Evolutionary conservation across 805 yeast genomes (phyloP).

Genomic region (Wickerhamiella bombiphila): DNA sequence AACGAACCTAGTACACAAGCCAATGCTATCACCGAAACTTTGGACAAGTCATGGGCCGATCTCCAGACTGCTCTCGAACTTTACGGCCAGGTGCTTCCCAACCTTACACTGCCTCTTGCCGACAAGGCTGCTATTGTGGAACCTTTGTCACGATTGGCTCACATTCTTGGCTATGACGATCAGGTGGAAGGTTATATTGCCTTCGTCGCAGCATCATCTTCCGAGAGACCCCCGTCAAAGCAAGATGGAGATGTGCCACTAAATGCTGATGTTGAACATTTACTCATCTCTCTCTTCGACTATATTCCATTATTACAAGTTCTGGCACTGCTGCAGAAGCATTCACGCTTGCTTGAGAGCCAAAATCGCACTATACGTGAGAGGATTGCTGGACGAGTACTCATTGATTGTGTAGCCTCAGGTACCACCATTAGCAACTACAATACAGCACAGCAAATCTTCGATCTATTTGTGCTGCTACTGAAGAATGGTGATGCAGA

Average conservation of each 20-base stretch:
- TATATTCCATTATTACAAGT: conserved; percentile 22
- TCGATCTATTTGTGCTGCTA: conserved; percentile 42
- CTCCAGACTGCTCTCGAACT: no score
- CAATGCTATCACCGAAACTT: no score
- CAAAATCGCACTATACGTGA: conserved; percentile 41
- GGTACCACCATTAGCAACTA: conserved; percentile 26
- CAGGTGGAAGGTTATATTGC: not conserved
- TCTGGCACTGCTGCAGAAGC: conserved; percentile 26
- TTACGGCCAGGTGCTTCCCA: no score
- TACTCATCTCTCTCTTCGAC: conserved; percentile 25
- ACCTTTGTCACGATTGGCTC: conserved; percentile 5
- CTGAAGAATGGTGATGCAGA: conserved; percentile 29
- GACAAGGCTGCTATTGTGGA: conserved; percentile 8
- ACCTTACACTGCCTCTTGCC: no score
- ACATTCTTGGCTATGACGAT: not conserved
- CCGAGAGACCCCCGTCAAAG: no score
- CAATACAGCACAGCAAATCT: conserved; percentile 44
- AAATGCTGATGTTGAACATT: conserved; percentile 6
- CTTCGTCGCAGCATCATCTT: not conserved
- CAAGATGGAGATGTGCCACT: not conserved
- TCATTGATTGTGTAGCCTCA: conserved; percentile 37
- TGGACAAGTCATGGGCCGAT: no score
- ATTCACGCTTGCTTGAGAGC: conserved; percentile 40
- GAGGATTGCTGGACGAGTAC: conserved; percentile 44
- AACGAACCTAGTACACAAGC: no score